Evolutionary conservation across 2,329 filamentous ascomycete species (phyloP).

Genomic region (Zymoseptoria brevis): DNA sequence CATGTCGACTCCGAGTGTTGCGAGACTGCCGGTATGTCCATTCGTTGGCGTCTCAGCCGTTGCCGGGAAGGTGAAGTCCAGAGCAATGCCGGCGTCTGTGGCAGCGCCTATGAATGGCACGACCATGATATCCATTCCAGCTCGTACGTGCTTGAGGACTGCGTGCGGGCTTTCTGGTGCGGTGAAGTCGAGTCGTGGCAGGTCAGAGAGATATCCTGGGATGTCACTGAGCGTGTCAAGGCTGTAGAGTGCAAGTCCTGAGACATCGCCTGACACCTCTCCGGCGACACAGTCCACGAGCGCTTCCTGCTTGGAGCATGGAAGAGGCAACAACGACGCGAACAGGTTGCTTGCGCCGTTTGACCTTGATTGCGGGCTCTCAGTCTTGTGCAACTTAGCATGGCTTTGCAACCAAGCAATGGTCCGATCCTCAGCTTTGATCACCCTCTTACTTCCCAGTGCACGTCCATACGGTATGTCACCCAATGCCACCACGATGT

Average conservation of each 20-base stretch:
- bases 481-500: constrained; percentile 70
- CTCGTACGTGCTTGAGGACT: constrained; percentile 63
- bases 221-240: constrained; percentile 61
- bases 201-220: constrained; percentile 48
- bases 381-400: constrained; percentile 33
- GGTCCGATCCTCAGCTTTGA: constrained; percentile 79
- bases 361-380: background rate
- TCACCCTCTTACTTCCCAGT: constrained; percentile 54
- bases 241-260: constrained; percentile 72
- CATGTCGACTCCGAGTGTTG: constrained; percentile 67
- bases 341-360: constrained; percentile 46
- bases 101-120: constrained; percentile 64
- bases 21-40: constrained; percentile 15
- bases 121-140: constrained; percentile 73
- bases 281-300: constrained; percentile 70
- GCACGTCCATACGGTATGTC: constrained; percentile 57
- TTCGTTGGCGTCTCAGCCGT: constrained; percentile 1
- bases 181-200: constrained; percentile 70
- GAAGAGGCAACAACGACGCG: constrained; percentile 63
- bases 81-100: constrained; percentile 78
- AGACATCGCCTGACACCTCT: constrained; percentile 49
- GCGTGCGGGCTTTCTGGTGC: constrained; percentile 64
- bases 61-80: constrained; percentile 67
- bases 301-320: constrained; percentile 65
- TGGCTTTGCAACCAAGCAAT: constrained; percentile 72